Conservation (phyloP, 305 asterid species). For the Fraxinus dipetala region DNA sequence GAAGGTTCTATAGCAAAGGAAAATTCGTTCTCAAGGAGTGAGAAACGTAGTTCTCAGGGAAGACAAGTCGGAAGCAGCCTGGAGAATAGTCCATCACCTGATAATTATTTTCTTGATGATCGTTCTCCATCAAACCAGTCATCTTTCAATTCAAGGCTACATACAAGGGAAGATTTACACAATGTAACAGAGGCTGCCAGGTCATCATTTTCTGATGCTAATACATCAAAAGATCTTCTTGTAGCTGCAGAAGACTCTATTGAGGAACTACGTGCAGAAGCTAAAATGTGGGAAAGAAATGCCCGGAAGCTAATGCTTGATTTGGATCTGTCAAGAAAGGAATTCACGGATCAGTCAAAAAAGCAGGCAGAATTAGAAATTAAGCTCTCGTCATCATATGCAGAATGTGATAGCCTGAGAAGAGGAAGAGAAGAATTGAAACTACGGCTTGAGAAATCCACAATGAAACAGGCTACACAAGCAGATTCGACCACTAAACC, state of each 20-base stretch:
- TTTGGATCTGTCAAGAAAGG: constrained; percentile 63
- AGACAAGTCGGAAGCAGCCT: constrained; percentile 33
- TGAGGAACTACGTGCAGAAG: constrained; percentile 78
- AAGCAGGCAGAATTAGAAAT: constrained; percentile 58
- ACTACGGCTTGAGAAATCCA: constrained; percentile 33
- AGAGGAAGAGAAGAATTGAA: constrained; percentile 55
- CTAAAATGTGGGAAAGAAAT: constrained; percentile 96
- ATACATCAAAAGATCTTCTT: constrained; percentile 51
- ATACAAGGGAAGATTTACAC: constrained; percentile 36
- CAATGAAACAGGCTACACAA: constrained; percentile 24
- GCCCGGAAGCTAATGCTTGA: constrained; percentile 78
- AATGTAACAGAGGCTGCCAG: constrained; percentile 34
- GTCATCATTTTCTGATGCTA: constrained; percentile 30
- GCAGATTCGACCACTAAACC: background rate
- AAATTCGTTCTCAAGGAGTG: constrained; percentile 22
- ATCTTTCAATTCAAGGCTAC: constrained; percentile 30
- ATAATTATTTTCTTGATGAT: constrained; percentile 34
- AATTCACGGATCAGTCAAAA: constrained; percentile 51
- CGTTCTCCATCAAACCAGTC: constrained; percentile 44
- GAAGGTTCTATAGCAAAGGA: constrained; percentile 38
- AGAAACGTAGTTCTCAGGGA: constrained; percentile 27
- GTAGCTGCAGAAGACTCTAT: constrained; percentile 73
- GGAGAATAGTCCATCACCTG: constrained; percentile 34
- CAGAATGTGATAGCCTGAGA: constrained; percentile 54
- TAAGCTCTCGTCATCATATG: constrained; percentile 63